These are phyloP conservation scores for Apiotrichum brassicae DNA, from an alignment of 1,284 basidiomycete genomes.

Conservation along the genomic window DNA sequence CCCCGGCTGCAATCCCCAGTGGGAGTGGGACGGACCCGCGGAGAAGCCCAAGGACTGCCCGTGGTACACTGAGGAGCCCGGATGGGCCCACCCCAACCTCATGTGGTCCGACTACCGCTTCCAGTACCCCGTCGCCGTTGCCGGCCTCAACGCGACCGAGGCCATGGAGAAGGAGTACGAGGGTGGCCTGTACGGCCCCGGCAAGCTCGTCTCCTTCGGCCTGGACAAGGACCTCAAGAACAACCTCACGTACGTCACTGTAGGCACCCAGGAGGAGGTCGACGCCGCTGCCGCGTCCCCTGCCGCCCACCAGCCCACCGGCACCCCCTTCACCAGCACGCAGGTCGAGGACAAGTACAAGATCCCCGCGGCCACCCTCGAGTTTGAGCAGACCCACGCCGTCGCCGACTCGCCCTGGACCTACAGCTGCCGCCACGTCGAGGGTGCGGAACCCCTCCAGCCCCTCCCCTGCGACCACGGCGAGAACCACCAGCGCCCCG, in stretches of 20 bases:
- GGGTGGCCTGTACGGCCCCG: neutral
- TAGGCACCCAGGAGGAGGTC: neutral
- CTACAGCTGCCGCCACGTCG: no score
- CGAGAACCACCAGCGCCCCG: no score
- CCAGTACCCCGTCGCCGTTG: neutral
- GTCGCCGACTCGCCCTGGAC: no score
- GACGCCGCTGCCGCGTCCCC: neutral
- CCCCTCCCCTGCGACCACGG: no score
- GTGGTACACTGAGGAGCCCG: slow-evolving; percentile 3
- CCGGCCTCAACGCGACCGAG: neutral
- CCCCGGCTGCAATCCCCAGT: slow-evolving; percentile 11
- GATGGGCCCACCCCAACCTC: slow-evolving; percentile 7
- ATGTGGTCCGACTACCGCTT: neutral
- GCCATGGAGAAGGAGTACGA: neutral
- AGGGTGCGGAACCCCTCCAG: no score
- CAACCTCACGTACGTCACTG: neutral
- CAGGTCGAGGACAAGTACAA: no score
- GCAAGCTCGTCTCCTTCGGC: neutral
- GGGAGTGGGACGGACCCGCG: slow-evolving; percentile 9
- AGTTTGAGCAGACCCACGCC: no score
- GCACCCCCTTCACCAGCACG: no score
- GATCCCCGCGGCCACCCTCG: no score
- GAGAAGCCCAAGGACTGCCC: slow-evolving; percentile 3
- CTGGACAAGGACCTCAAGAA: neutral
- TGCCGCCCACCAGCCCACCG: no score